phyloP scores from a whole-genome alignment of 140 eudicot species.

The Cichorium intybus region DNA sequence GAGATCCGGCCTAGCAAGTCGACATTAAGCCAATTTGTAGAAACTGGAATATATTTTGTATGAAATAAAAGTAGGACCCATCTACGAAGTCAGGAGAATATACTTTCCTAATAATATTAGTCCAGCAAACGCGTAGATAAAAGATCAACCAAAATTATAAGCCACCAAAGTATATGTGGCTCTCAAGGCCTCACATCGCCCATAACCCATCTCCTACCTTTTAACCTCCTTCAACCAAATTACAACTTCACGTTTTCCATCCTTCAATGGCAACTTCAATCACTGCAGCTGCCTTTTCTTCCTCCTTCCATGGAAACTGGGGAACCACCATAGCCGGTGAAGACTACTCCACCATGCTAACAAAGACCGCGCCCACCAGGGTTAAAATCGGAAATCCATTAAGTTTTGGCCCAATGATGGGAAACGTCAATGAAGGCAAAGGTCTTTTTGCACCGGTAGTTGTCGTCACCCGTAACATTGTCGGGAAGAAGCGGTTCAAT shows the following conservation, averaged over 20 bases:
- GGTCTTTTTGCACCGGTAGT: constrained; percentile 88
- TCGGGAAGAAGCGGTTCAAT: constrained; percentile 90
- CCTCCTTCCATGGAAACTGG: constrained; percentile 66
- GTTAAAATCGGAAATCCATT: constrained; percentile 47
- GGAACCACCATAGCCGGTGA: constrained; percentile 54
- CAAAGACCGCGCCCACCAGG: constrained; percentile 32
- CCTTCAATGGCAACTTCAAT: constrained; percentile 56
- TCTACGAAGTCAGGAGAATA: constrained; percentile 1
- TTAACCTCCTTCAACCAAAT: neutral
- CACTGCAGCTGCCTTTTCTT: constrained; percentile 44
- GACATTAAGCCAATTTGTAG: too few species aligned
- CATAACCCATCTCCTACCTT: neutral
- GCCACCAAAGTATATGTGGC: constrained; percentile 20
- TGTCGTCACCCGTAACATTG: constrained; percentile 56
- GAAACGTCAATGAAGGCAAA: constrained; percentile 87
- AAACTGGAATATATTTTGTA: neutral
- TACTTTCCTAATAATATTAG: neutral
- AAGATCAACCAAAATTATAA: constrained; percentile 14
- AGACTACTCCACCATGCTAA: constrained; percentile 37
- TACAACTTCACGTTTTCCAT: too few species aligned
- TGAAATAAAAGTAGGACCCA: neutral
- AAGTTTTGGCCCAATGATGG: constrained; percentile 63
- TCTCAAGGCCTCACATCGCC: neutral
- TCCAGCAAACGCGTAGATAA: constrained; percentile 5
- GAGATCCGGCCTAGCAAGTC: too few species aligned